phyloP scores from a whole-genome alignment of 163 green algal species.

The Coccomyxa subellipsoidea region DNA sequence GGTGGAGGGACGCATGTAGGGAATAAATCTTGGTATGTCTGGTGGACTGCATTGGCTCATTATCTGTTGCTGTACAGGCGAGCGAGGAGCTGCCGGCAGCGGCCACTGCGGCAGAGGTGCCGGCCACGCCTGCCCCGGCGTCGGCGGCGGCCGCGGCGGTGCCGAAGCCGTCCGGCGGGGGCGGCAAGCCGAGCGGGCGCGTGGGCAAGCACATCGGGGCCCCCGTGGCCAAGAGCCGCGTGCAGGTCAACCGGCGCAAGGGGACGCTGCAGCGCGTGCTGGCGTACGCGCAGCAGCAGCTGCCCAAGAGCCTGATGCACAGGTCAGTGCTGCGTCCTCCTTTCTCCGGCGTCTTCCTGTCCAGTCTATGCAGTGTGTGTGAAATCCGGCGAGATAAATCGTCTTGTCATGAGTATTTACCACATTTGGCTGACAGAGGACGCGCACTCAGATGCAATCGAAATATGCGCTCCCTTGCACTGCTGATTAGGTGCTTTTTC shows the following conservation, averaged over 20 bases:
- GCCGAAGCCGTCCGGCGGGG: neutral
- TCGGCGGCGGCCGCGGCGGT: too few species aligned
- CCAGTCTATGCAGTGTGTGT: too few species aligned
- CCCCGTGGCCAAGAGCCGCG: neutral
- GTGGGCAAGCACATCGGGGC: neutral
- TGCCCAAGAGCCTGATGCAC: neutral
- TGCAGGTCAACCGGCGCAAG: neutral
- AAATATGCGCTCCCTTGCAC: too few species aligned
- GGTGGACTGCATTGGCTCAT: neutral
- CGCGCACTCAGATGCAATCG: too few species aligned
- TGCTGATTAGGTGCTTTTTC: too few species aligned
- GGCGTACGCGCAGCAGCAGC: neutral
- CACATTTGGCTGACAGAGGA: too few species aligned
- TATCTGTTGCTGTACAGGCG: neutral
- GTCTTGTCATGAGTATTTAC: too few species aligned
- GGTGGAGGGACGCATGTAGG: too few species aligned
- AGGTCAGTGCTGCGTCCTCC: neutral
- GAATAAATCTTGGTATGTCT: neutral
- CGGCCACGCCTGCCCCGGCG: too few species aligned
- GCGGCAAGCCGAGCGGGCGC: neutral
- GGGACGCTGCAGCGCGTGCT: neutral
- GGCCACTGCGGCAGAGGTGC: neutral
- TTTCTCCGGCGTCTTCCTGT: too few species aligned
- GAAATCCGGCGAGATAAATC: too few species aligned
- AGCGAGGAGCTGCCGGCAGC: neutral